Conservation (phyloP, 495 filamentous ascomycete genomes). For the Acidomyces sp. region DNA sequence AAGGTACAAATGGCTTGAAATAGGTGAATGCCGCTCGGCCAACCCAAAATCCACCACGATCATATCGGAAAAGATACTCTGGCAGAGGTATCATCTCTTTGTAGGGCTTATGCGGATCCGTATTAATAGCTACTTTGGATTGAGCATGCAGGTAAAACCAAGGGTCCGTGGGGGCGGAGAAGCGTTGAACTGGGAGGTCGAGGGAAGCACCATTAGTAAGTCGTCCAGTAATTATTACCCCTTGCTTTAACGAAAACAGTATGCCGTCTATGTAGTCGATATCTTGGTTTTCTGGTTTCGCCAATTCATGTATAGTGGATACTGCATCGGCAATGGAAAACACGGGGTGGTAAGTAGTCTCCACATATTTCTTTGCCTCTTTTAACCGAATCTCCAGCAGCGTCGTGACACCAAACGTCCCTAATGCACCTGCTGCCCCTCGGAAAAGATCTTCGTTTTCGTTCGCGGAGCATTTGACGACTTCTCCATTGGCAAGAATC, state of each 20-base stretch:
- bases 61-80: slow-evolving; percentile 52
- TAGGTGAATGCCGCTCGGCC: slow-evolving; percentile 40
- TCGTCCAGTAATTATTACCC: slow-evolving; percentile 38
- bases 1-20: slow-evolving; percentile 37
- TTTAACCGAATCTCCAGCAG: slow-evolving; percentile 40
- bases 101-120: slow-evolving; percentile 19
- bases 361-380: slow-evolving; percentile 37
- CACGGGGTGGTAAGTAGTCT: slow-evolving; percentile 37
- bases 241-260: slow-evolving; percentile 32
- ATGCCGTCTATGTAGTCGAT: slow-evolving; percentile 47
- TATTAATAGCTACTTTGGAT: slow-evolving; percentile 6
- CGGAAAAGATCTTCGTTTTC: slow-evolving; percentile 37
- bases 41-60: slow-evolving; percentile 49
- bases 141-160: slow-evolving; percentile 48
- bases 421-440: slow-evolving; percentile 40
- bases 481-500: slow-evolving; percentile 39
- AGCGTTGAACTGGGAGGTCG: slow-evolving; percentile 24
- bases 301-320: slow-evolving; percentile 25
- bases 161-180: slow-evolving; percentile 39
- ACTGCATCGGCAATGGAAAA: slow-evolving; percentile 31
- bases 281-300: slow-evolving; percentile 17
- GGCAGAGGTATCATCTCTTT: slow-evolving; percentile 40
- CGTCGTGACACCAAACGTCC: slow-evolving; percentile 42
- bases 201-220: slow-evolving; percentile 25
- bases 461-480: slow-evolving; percentile 30